Base-by-base conservation (phyloP, 345 rosid species). In the Rhodamnia rubescens region DNA sequence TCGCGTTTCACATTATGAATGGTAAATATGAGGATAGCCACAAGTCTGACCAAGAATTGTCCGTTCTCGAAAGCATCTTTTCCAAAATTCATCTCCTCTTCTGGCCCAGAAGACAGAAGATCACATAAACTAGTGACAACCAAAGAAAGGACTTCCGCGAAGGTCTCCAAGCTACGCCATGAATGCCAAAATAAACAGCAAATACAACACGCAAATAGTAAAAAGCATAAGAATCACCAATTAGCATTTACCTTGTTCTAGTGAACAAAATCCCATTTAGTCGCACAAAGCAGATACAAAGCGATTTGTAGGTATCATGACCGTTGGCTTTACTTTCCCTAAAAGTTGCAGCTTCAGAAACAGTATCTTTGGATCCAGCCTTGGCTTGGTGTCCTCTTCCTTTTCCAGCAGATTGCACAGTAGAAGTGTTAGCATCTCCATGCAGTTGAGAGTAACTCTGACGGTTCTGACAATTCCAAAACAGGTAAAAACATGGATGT, bases 221-320 rank as follows among this genome's bases (percentile, higher is more conserved):
- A 69, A 44, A 50, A 16, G 36, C 54, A 44, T 14, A 18, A 81
- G 24, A 27, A 81, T 52, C 10, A 26, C 55, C 42, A 53, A 54
- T 26, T 85, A 90, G 40, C 50, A 52, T 58, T 56, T 90, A 97
- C 99, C 99, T 97, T 84, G 98, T 95, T 84, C 94, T 92, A n/a
- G 99, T 96, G 86, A 97, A 97, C 42, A 97, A 95, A 90, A 97
- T 93, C 84, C 98, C 99, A 86, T 95, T 96, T 75, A 96, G 89
- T 59, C 98, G 98, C 82, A 96, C 96, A 93, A 97, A 95, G 40
- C 94, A 91, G 82, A 90, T 92, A 90, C 98, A 93, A 54, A 97
- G 95, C 9, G 93, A 88, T 90, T 91, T 97, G 59, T 84, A 87
- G 78, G 86, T 88, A 86, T 94, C 98, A 58, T 64, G 91, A 85